Percentiles rank a stretch among this genome's conserved stretches.
Conservation (phyloP, 2,329 filamentous ascomycete species). For the Cladosporium oxysporum region DNA sequence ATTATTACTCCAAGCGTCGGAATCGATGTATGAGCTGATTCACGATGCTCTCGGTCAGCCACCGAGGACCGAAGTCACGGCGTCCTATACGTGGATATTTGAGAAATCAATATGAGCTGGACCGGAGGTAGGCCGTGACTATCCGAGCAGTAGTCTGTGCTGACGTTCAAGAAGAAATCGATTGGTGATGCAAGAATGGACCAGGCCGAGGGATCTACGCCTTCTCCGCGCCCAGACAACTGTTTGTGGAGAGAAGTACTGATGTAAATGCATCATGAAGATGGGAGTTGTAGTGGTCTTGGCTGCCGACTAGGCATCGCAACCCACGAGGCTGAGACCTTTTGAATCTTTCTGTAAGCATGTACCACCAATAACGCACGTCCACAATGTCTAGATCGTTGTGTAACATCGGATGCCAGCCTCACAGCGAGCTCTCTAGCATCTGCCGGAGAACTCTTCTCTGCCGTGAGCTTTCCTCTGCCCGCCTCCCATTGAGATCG, state of each 20-base stretch:
- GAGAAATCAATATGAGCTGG: background rate
- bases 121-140: conserved; percentile 14
- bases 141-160: conserved; percentile 17
- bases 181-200: conserved; percentile 7
- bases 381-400: background rate
- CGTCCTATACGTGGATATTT: background rate
- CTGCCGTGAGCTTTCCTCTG: background rate
- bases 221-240: conserved; percentile 19
- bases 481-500: background rate
- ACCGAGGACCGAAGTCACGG: conserved; percentile 1
- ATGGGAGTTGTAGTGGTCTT: background rate
- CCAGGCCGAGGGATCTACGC: conserved; percentile 15
- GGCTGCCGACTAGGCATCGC: background rate
- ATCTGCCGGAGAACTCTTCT: background rate
- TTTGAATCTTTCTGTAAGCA: background rate
- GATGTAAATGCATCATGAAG: background rate
- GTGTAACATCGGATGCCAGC: background rate
- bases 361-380: background rate
- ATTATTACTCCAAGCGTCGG: background rate
- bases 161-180: conserved; percentile 11
- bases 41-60: background rate
- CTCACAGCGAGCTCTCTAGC: background rate
- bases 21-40: background rate
- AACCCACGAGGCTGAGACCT: background rate
- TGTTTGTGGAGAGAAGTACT: conserved; percentile 15